Evolutionary conservation across 495 filamentous ascomycete genomes (phyloP).

Genomic region (Aspergillus mulundensis): DNA sequence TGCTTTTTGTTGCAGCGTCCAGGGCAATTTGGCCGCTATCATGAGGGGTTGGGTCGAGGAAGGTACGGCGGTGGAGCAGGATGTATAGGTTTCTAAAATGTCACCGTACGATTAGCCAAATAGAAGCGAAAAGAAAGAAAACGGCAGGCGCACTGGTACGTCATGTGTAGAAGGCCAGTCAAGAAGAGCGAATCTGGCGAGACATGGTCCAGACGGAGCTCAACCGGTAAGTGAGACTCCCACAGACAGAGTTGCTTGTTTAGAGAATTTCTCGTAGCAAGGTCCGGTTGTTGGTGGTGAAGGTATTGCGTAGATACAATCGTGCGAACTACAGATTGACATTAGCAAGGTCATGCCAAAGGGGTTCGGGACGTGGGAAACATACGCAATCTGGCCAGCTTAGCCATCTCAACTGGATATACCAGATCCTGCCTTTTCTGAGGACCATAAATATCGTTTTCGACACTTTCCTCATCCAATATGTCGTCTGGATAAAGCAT

Average conservation of each 20-base stretch:
- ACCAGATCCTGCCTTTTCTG: slow-evolving; percentile 28
- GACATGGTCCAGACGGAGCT: slow-evolving; percentile 29
- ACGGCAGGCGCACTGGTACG: slow-evolving; percentile 34
- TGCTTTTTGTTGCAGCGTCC: slow-evolving; percentile 41
- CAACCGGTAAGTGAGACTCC: slow-evolving; percentile 30
- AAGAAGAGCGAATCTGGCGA: slow-evolving; percentile 31
- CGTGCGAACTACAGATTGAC: slow-evolving; percentile 29
- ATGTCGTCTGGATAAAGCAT: slow-evolving; percentile 37
- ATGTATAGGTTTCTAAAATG: slow-evolving; percentile 35
- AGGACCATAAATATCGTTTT: slow-evolving; percentile 25
- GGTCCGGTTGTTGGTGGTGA: slow-evolving; percentile 29
- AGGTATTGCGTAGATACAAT: slow-evolving; percentile 41
- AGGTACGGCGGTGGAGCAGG: slow-evolving; percentile 36
- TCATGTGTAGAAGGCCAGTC: slow-evolving; percentile 41
- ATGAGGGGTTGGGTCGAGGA: slow-evolving; percentile 23
- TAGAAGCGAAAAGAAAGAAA: not conserved
- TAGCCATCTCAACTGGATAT: slow-evolving; percentile 43
- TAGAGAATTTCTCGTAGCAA: slow-evolving; percentile 25
- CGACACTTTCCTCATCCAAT: slow-evolving; percentile 26
- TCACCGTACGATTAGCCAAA: not conserved
- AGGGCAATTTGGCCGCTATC: slow-evolving; percentile 33
- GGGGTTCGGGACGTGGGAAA: not conserved
- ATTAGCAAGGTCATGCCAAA: not conserved
- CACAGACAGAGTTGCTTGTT: slow-evolving; percentile 32
- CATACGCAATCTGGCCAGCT: slow-evolving; percentile 38